A percentile compares a stretch with the other conserved stretches of the same genome.
Evolutionary conservation across 306 rosid species (phyloP).

Genomic region (Acacia acuminata): DNA sequence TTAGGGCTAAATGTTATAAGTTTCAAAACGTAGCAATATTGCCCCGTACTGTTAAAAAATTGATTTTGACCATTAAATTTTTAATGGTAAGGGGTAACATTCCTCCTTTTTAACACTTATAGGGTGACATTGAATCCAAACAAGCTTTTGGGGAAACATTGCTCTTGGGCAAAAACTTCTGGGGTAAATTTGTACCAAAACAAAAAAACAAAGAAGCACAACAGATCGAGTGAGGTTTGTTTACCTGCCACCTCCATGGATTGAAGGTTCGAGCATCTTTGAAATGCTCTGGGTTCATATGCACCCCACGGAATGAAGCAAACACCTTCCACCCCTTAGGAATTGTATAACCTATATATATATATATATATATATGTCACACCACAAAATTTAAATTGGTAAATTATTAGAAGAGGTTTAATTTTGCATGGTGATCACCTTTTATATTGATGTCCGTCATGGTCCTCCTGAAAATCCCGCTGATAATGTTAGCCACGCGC

Average conservation of each 20-base stretch:
- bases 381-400: background rate
- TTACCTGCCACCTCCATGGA: slow-evolving; percentile 98
- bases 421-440: slow-evolving; percentile 40
- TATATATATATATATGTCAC: background rate
- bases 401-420: background rate
- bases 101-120: no score
- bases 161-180: no score
- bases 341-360: slow-evolving; percentile 67
- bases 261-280: slow-evolving; percentile 88
- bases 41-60: fast-evolving
- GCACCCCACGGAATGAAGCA: slow-evolving; percentile 93
- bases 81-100: no score
- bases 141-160: no score
- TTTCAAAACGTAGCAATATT: no score
- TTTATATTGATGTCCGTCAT: slow-evolving; percentile 74
- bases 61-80: no score
- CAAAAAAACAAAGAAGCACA: background rate
- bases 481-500: slow-evolving; percentile 74
- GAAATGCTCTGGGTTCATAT: slow-evolving; percentile 76
- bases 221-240: no score
- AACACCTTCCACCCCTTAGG: slow-evolving; percentile 95
- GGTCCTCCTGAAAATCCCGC: slow-evolving; percentile 87
- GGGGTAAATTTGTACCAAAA: fast-evolving
- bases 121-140: no score
- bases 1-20: no score